Evolutionary conservation across 2,329 filamentous ascomycete genomes (phyloP).

Genomic region (Cladosporium sp.): DNA sequence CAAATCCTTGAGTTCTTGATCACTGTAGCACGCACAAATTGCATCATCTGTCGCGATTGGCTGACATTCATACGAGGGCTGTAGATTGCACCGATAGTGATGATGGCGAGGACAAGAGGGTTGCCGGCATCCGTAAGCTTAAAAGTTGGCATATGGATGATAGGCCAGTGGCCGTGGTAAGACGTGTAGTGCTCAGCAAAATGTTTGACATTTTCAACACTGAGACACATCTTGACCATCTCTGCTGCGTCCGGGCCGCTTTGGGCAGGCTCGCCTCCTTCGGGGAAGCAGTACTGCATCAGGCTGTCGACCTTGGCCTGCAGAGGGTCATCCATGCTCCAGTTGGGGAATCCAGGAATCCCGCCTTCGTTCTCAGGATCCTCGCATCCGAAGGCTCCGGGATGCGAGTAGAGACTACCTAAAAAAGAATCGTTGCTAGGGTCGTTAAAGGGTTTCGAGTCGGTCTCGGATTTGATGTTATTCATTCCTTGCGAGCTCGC

Average conservation of each 20-base stretch:
- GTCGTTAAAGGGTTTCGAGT: conserved; percentile 40
- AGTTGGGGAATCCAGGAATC: conserved; percentile 36
- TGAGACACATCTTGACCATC: conserved; percentile 51
- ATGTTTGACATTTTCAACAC: conserved; percentile 64
- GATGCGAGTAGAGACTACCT: conserved; percentile 45
- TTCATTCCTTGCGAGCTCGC: conserved; percentile 33
- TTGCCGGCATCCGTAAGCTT: conserved; percentile 62
- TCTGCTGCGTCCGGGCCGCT: conserved; percentile 45
- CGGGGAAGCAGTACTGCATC: conserved; percentile 50
- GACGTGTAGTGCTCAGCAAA: conserved; percentile 69
- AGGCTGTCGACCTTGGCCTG: conserved; percentile 43
- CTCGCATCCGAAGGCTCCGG: conserved; percentile 39
- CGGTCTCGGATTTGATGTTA: conserved; percentile 42
- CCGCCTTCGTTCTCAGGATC: conserved; percentile 28
- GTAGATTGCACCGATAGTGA: conserved; percentile 71
- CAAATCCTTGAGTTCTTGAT: conserved; percentile 53
- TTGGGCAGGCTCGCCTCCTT: conserved; percentile 52
- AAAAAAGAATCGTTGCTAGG: conserved; percentile 46
- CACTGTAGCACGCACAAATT: conserved; percentile 57
- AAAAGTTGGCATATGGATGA: conserved; percentile 69
- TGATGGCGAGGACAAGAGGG: conserved; percentile 64
- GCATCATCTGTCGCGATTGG: conserved; percentile 65
- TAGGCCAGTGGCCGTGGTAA: conserved; percentile 69
- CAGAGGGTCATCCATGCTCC: conserved; percentile 43
- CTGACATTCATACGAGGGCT: conserved; percentile 58